Conservation (phyloP, 164 flowering plant genomes). For the Paratinospora sagittata region DNA sequence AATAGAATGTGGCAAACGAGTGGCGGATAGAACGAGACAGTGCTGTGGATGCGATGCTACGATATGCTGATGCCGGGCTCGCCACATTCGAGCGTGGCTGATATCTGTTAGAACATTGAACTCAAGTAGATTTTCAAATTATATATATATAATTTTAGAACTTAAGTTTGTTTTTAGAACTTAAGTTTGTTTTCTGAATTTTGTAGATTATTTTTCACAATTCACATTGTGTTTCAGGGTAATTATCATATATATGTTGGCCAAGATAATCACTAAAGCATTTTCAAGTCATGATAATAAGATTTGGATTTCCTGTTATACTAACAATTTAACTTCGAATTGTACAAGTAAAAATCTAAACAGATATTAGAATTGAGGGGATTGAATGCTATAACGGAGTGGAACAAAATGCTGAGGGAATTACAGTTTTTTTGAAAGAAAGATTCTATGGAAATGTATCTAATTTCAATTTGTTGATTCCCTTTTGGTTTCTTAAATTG, state of each 20-base stretch:
- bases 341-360: too few species aligned
- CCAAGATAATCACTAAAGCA: not conserved
- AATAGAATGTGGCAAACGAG: conserved; percentile 89
- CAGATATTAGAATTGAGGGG: too few species aligned
- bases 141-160: not conserved
- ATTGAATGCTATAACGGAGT: too few species aligned
- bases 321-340: too few species aligned
- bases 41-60: conserved; percentile 69
- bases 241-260: not conserved
- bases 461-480: too few species aligned
- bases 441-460: too few species aligned
- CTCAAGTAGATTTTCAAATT: not conserved
- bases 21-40: conserved; percentile 52
- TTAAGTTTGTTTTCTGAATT: not conserved
- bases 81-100: conserved; percentile 74
- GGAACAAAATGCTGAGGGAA: too few species aligned
- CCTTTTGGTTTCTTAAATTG: too few species aligned
- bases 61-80: conserved; percentile 60
- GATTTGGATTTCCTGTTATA: too few species aligned
- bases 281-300: not conserved
- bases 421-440: too few species aligned
- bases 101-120: conserved; percentile 44
- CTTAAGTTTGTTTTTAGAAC: not conserved
- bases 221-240: not conserved
- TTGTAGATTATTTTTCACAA: not conserved